phyloP scores from a whole-genome alignment of 768 basidiomycete species.

The Psilocybe subaeruginosa region DNA sequence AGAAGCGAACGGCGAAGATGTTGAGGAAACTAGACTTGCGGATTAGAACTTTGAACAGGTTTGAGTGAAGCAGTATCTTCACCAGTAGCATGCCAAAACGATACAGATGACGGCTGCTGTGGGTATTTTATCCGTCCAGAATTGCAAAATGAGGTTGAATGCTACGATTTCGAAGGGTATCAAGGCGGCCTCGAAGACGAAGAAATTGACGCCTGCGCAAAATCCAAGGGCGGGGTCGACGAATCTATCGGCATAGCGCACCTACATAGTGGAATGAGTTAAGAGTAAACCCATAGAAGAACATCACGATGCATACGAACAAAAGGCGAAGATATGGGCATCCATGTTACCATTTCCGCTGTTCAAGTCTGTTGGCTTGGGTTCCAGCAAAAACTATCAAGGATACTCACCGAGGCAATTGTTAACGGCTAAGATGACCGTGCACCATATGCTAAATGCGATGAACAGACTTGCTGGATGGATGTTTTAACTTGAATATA shows the following conservation, averaged over 20 bases:
- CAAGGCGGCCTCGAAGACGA: slow-evolving; percentile 48
- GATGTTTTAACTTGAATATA: background rate
- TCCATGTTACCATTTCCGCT: slow-evolving; percentile 86
- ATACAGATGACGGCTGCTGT: slow-evolving; percentile 46
- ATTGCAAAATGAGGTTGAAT: slow-evolving; percentile 53
- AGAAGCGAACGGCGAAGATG: slow-evolving; percentile 50
- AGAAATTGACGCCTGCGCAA: slow-evolving; percentile 60
- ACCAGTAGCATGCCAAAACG: slow-evolving; percentile 46
- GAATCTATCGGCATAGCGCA: slow-evolving; percentile 62
- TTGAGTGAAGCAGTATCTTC: background rate
- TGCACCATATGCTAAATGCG: slow-evolving; percentile 53
- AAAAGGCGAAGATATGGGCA: slow-evolving; percentile 79
- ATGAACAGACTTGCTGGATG: slow-evolving; percentile 47
- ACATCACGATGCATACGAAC: slow-evolving; percentile 34
- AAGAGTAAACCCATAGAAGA: background rate
- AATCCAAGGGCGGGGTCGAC: slow-evolving; percentile 63
- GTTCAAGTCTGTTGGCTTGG: slow-evolving; percentile 22
- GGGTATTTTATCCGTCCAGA: slow-evolving; percentile 57
- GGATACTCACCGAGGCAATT: slow-evolving; percentile 43
- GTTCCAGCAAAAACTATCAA: background rate
- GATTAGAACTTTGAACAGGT: background rate
- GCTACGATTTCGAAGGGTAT: slow-evolving; percentile 57
- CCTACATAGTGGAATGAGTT: slow-evolving; percentile 24
- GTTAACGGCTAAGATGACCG: slow-evolving; percentile 51
- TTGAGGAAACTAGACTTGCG: slow-evolving; percentile 39